Base-by-base conservation (phyloP, 768 basidiomycete species). In the Nidularia sp. region DNA sequence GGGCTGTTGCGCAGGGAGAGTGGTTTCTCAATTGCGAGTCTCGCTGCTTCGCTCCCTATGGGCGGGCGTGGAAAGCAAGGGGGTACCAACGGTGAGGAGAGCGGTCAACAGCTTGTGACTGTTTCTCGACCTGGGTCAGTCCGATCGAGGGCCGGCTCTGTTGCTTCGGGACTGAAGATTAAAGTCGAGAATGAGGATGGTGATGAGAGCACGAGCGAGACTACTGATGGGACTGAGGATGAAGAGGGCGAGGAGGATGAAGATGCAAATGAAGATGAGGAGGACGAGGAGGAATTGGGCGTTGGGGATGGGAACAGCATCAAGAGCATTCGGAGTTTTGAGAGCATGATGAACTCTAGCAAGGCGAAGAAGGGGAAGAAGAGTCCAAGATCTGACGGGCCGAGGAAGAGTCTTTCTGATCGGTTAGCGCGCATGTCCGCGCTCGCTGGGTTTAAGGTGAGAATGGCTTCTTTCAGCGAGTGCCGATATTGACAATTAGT, bases 1-100 rank as follows among this genome's bases (percentile, higher is more conserved):
- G 85, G 89, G 8, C 68, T 91, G 32, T 71, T 91, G 18, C 73
- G 89, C 35, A 76, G 89, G 41, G 88, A 90, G 49, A 85, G 85
- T 22, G 84, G 83, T 8, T 93, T 94, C 62, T 92, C 91, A 18
- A 90, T 94, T 54, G 86, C 88, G 4, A 86, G 81, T 56, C 73
- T 95, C 32, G 72, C 76, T 31, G 72, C 75, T 2, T 80, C 91
- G 5, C 79, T 92, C 45, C 77, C 76, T 1, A 83, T 79, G 58
- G 55, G 74, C 56, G 68, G 76, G 53, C 67, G 78, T 36, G 49
- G 62, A 53, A 62, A 68, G n/a, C 62, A 60, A 42, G 57, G 59
- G 10, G 52, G 57, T 4, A 56, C 54, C 7, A 62, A 55, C 46
- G 67, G 58, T 32, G 70, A 74, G 52, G 75, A 74, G 57, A 54